These are phyloP conservation scores for Apophysomyces ossiformis DNA, from an alignment of 371 early-diverging fungal species.

Conservation along the genomic window DNA sequence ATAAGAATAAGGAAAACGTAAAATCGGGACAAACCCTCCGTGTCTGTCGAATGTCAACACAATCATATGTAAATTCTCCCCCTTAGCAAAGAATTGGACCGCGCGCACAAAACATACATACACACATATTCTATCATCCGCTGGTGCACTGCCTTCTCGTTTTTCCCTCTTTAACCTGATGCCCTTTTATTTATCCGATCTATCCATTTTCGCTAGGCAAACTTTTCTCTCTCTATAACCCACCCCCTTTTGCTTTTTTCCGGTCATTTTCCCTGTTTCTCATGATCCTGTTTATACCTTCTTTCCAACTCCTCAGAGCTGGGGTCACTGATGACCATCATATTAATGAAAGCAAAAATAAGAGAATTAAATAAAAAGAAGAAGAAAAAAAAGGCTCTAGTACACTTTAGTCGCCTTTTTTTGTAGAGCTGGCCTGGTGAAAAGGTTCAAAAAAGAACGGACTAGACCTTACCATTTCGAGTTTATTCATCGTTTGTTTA, in stretches of 20 bases:
- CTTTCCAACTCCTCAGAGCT: background rate
- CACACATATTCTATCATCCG: no score
- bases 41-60: background rate
- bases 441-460: constrained; percentile 1
- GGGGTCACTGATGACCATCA: background rate
- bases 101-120: background rate
- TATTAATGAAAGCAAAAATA: background rate
- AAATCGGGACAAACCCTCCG: constrained; percentile 1
- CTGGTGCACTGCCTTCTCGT: background rate
- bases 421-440: background rate
- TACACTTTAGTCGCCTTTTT: background rate
- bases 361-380: background rate
- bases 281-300: background rate
- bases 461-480: constrained; percentile 5
- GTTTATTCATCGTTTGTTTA: background rate
- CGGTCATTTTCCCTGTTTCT: background rate
- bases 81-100: constrained; percentile 2
- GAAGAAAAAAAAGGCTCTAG: background rate
- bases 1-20: constrained; percentile 1
- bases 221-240: no score
- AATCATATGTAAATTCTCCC: constrained; percentile 4
- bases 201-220: no score
- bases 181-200: no score
- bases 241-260: no score
- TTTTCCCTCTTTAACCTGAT: background rate